A percentile compares a stretch with the other conserved stretches of the same genome.
These are phyloP conservation scores for Typha latifolia DNA, from an alignment of 176 grass and related monocot genomes.

Conservation along the genomic window DNA sequence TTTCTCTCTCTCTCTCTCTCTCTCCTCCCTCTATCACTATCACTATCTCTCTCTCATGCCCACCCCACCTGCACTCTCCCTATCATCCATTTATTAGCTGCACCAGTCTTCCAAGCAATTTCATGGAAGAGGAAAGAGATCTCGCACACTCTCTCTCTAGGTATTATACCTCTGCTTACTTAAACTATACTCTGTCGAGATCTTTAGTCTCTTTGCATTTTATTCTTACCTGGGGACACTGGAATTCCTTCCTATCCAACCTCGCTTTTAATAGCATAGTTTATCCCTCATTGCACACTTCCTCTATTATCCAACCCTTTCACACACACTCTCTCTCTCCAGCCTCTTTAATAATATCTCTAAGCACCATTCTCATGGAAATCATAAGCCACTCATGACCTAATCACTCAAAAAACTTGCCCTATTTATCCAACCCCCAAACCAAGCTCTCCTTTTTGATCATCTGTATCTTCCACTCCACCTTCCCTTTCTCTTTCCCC, in stretches of 20 bases:
- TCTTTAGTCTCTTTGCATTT: constrained; percentile 23
- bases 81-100: background rate
- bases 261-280: background rate
- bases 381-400: constrained; percentile 79
- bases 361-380: constrained; percentile 30
- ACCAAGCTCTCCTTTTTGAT: constrained; percentile 13
- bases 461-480: background rate
- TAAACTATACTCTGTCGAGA: constrained; percentile 23
- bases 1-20: background rate
- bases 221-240: constrained; percentile 17
- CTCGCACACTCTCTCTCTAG: constrained; percentile 1
- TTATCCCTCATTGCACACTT: constrained; percentile 11
- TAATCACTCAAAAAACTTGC: constrained; percentile 54
- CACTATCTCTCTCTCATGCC: background rate
- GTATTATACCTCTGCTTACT: constrained; percentile 20
- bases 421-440: constrained; percentile 23
- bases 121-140: constrained; percentile 6
- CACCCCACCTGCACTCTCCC: background rate
- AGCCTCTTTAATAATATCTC: constrained; percentile 5
- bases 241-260: background rate
- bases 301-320: background rate
- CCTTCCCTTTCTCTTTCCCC: constrained; percentile 2
- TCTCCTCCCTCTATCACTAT: constrained; percentile 23
- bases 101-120: background rate
- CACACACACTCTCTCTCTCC: background rate